phyloP scores from a whole-genome alignment of 352 stramenopile species.

The Globisporangium recalcitrans region DNA sequence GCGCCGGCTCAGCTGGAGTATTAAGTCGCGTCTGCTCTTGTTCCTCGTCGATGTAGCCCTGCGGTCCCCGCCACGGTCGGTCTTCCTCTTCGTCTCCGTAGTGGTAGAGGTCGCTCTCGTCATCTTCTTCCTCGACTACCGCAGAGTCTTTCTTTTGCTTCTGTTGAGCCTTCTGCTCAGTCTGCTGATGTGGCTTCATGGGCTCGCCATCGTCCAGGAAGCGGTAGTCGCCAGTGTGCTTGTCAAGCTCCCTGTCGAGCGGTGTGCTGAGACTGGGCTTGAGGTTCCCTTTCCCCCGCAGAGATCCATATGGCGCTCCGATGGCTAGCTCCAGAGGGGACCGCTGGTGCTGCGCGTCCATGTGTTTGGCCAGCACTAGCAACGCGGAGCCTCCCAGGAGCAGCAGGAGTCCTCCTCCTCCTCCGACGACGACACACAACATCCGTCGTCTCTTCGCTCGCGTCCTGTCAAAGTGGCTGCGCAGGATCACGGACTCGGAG shows the following conservation, averaged over 20 bases:
- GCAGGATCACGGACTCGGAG: slow-evolving; percentile 16
- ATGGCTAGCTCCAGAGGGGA: slow-evolving; percentile 16
- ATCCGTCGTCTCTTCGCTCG: slow-evolving; percentile 2
- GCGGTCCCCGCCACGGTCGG: neutral
- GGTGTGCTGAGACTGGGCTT: slow-evolving; percentile 11
- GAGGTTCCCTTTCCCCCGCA: slow-evolving; percentile 12
- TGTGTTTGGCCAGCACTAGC: neutral
- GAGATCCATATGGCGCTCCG: slow-evolving; percentile 10
- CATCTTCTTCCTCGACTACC: neutral
- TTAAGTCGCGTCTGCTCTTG: neutral
- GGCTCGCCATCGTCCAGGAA: neutral
- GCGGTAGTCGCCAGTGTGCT: neutral
- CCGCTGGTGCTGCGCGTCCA: slow-evolving; percentile 1
- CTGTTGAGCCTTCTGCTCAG: neutral
- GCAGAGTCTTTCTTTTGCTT: neutral
- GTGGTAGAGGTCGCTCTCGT: slow-evolving; percentile 10
- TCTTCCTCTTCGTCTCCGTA: slow-evolving; percentile 2
- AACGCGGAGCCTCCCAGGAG: slow-evolving; percentile 6
- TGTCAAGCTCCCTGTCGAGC: slow-evolving; percentile 1
- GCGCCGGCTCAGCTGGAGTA: neutral
- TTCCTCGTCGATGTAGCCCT: slow-evolving; percentile 3
- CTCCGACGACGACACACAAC: neutral
- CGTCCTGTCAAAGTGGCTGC: slow-evolving; percentile 14
- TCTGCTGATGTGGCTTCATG: neutral
- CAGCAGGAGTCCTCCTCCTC: slow-evolving; percentile 7